These are phyloP conservation scores for Aegle marmelos DNA, from an alignment of 345 rosid species.

Conservation along the genomic window DNA sequence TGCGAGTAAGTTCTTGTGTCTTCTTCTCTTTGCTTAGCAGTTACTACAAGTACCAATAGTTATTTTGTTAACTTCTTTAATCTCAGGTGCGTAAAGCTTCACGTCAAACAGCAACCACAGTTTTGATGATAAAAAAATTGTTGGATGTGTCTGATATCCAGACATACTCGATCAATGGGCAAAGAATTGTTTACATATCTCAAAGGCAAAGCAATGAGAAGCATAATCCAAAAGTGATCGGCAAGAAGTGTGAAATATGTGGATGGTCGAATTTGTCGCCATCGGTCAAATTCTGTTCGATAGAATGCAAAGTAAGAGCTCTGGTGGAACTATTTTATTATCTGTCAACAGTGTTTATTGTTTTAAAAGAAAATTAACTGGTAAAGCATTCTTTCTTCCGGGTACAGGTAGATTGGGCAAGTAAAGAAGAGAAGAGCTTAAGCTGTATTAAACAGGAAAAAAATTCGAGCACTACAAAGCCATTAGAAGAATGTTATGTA, in stretches of 20 bases:
- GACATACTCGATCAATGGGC: not conserved
- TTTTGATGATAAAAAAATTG: not conserved
- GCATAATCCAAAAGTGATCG: not conserved
- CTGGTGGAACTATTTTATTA: not conserved
- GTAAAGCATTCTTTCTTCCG: not conserved
- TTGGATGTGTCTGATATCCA: not conserved
- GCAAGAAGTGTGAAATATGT: not conserved
- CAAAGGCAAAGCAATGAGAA: not conserved
- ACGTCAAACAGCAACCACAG: not conserved
- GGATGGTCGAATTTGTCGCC: not conserved
- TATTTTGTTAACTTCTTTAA: not conserved
- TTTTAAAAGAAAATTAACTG: not conserved
- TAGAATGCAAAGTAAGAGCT: constrained; percentile 3
- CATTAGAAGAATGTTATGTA: not conserved
- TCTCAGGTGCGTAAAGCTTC: constrained; percentile 9
- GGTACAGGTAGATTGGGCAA: not conserved
- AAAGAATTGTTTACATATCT: not conserved
- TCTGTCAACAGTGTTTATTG: not conserved
- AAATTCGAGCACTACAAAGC: not conserved
- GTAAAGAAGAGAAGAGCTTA: not conserved
- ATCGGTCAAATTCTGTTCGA: not conserved
- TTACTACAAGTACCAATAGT: no score
- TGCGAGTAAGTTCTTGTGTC: constrained; percentile 6
- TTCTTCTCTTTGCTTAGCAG: no score
- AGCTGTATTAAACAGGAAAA: not conserved